Evolutionary conservation across 2,329 filamentous ascomycete genomes (phyloP), one percentile per base, ranked within the genome.

Genomic region (Aspergillus tamarii): DNA sequence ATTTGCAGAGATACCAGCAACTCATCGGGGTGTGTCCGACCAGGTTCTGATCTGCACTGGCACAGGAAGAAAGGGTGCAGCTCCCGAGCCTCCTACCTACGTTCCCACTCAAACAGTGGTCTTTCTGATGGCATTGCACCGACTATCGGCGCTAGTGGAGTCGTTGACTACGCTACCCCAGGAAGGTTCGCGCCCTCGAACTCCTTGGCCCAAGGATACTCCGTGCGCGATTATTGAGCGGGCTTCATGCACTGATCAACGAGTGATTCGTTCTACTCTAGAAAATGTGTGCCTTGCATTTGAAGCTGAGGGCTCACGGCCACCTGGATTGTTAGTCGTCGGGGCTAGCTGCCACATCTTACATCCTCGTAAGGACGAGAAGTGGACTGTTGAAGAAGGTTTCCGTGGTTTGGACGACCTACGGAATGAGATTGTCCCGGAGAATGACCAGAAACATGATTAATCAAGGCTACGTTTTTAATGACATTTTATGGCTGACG

Each of bases 31-130:
- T 52, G 91, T 97, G 0, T 91, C 93, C 4, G 95, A 99, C 73
- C 94, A 98, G 78, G 89, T 99, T 0, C 84, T 99, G 30, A 87
- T 99, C n/a, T 98, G 95, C 80, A 99, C 95, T 0, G 95, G 95
- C 0, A 99, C 95, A 0, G 95, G 95, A 0, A 88, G 95, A 72
- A 96, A 96, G 79, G 95, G 95, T 14, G 90, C 87, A 60, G 84
- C 92, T 0, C 93, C 93, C 0, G 82, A 87, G n/a, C 93, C 93
- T 39, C 95, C 95, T 0, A 89, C 89, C 66, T 97, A 89, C 76
- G 87, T 94, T 0, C 76, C 84, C 2, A 90, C 87, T 10, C 86
- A 94, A 62, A 98, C 95, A 0, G 91, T 95, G 1, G 91, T 99
- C 4, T 97, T 98, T 69, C 81, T 99, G 55, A 99, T 99, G 95